Base-by-base conservation (phyloP, 495 filamentous ascomycete species). In the Xanthoparmelia taractica region DNA sequence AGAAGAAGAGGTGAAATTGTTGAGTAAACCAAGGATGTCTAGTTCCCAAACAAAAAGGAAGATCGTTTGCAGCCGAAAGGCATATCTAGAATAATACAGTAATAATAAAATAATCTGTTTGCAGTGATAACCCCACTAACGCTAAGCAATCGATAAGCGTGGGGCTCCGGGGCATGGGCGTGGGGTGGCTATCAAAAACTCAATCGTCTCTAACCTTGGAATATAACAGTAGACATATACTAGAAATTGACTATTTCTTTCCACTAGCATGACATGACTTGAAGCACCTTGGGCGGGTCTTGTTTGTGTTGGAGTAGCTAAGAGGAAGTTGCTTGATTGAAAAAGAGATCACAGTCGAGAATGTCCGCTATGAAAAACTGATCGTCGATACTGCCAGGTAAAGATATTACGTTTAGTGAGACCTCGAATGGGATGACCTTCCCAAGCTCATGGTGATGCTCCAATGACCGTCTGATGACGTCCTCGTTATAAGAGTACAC, bases 1-100 rank as follows among this genome's bases (percentile, higher is more conserved):
- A 40, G 41, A 34, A 57, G 59, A 38, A 63, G 48, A 61, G 60
- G 37, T 57, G 65, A 64, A 64, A 67, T 59, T 66, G 65, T 64
- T 66, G 64, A 65, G 63, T n/a, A 58, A 10, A 55, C 38, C 60
- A 37, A 57, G 1, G 20, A 37, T 34, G 50, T 37, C 34, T 57
- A 48, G 38, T 59, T 37, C 54, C 62, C 25, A 45, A 52, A 58
- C 62, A 25, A 64, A 45, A 63, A 63, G 48, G 18, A 36, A 38
- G 47, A 52, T 31, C 50, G 50, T 54, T 54, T 54, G 50, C 50
- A 17, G 29, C 7, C 29, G 20, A 31, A 52, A 52, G 10, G 34
- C 34, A 36, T 5, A 36, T n/a, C n/a, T 20, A 10, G 43, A 2
- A 47, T n/a, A 23, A 47, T 12, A 13, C 8, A 45, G 8, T 15